A percentile compares a stretch with the other conserved stretches of the same genome.
Evolutionary conservation across 2,329 filamentous ascomycete genomes (phyloP).

Genomic region (Geosmithia flava): DNA sequence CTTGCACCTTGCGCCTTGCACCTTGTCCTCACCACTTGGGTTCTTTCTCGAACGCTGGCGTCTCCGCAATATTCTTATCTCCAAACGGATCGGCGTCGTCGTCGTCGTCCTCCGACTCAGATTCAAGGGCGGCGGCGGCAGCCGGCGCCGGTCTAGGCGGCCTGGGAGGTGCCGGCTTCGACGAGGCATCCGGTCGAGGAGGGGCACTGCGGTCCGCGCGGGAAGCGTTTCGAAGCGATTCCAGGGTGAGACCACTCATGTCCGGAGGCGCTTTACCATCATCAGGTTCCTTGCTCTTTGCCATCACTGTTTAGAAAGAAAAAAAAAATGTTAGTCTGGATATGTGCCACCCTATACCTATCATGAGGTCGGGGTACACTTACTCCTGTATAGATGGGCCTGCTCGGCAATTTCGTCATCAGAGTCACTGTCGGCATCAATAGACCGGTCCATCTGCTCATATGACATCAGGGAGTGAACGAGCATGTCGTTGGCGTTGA

Average conservation of each 20-base stretch:
- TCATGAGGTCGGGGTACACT: conserved; percentile 4
- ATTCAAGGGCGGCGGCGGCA: conserved; percentile 24
- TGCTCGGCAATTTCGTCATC: conserved; percentile 57
- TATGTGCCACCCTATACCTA: not conserved
- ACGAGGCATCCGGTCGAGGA: conserved; percentile 30
- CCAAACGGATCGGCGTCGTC: conserved; percentile 81
- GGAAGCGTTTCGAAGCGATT: conserved; percentile 15
- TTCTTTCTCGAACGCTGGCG: conserved; percentile 15
- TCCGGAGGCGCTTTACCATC: conserved; percentile 18
- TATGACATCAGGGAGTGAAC: conserved; percentile 87
- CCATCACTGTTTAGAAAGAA: conserved; percentile 31
- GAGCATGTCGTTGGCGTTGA: conserved; percentile 94
- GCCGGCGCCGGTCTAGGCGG: conserved; percentile 13
- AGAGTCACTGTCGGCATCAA: conserved; percentile 62
- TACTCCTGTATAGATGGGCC: conserved; percentile 52
- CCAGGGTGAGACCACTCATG: conserved; percentile 31
- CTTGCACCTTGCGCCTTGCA: not conserved
- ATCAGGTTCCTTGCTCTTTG: conserved; percentile 31
- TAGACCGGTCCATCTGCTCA: conserved; percentile 81
- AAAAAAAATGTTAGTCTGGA: conserved; percentile 6
- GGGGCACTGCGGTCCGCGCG: conserved; percentile 26
- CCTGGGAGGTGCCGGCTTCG: conserved; percentile 34
- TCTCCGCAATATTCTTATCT: conserved; percentile 58
- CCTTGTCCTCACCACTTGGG: conserved; percentile 13
- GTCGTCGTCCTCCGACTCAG: conserved; percentile 61